These are phyloP conservation scores for Onygenales sp. DNA, from an alignment of 2,329 filamentous ascomycete genomes.

Conservation along the genomic window DNA sequence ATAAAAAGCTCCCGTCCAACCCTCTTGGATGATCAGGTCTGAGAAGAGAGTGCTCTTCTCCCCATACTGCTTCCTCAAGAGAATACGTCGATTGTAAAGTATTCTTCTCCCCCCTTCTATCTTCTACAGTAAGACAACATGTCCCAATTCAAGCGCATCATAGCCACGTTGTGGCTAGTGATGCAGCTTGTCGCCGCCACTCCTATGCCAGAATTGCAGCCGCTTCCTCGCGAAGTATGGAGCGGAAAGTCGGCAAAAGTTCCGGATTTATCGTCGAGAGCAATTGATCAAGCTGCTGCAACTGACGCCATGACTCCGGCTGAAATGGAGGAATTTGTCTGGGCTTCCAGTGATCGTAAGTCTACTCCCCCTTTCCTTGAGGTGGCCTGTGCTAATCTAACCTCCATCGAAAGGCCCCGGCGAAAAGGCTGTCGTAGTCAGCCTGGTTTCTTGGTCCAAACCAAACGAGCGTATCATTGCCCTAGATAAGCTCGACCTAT, in stretches of 20 bases:
- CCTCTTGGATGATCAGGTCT: too few relatives aligned
- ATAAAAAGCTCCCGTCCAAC: too few relatives aligned
- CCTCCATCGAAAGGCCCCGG: not conserved
- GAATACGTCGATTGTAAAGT: too few relatives aligned
- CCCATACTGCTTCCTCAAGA: too few relatives aligned
- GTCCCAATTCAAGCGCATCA: constrained; percentile 1
- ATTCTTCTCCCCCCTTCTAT: not conserved
- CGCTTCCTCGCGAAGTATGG: constrained; percentile 3
- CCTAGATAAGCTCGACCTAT: constrained; percentile 3
- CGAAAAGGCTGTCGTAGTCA: constrained; percentile 4
- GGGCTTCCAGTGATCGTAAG: constrained; percentile 6
- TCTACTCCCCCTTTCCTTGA: not conserved
- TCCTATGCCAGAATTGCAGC: not conserved
- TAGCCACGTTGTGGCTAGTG: constrained; percentile 4
- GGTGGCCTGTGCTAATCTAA: not conserved
- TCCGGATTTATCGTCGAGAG: not conserved
- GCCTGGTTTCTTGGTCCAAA: constrained; percentile 5
- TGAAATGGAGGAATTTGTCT: constrained; percentile 4
- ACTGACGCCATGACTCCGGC: not conserved
- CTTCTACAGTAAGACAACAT: constrained; percentile 3
- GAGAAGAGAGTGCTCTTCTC: too few relatives aligned
- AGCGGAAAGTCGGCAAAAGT: not conserved
- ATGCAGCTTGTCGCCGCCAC: constrained; percentile 1
- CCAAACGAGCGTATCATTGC: constrained; percentile 2
- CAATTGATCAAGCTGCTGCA: not conserved